A percentile compares a stretch with the other conserved stretches of the same genome.
Conservation (phyloP, 768 basidiomycete species). For the Auriscalpium orientale region DNA sequence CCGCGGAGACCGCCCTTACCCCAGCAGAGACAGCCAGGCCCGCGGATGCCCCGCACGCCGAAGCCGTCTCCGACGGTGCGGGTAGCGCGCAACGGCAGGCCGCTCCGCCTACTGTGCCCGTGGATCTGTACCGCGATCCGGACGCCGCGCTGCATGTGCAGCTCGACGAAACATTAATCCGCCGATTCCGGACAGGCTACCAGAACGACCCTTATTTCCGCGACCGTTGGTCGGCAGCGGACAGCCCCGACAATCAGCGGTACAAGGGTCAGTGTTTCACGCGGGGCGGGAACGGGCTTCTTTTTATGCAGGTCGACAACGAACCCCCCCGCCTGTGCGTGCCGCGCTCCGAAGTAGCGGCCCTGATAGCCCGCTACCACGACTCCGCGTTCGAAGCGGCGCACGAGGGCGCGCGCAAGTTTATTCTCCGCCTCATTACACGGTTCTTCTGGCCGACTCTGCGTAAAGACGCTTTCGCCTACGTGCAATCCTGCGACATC, state of each 20-base stretch:
- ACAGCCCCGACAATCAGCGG: background rate
- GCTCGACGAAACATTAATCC: background rate
- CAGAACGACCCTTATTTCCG: background rate
- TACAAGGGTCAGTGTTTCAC: background rate
- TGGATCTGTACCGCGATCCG: no score
- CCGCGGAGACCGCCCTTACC: background rate
- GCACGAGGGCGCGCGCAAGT: background rate
- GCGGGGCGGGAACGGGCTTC: background rate
- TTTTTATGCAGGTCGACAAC: background rate
- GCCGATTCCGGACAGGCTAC: background rate
- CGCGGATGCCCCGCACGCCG: background rate
- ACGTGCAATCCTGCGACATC: no score
- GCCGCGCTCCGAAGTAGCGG: background rate
- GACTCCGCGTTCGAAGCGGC: background rate
- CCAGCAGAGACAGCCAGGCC: background rate
- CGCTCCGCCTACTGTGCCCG: no score
- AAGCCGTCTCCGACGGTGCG: no score
- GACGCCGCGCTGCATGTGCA: background rate
- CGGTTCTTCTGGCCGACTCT: background rate
- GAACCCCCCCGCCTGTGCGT: background rate
- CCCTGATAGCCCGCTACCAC: background rate
- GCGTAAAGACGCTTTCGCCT: no score
- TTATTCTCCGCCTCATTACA: background rate
- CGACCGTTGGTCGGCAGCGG: background rate
- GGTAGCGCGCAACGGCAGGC: no score